Conservation (phyloP, 2,329 filamentous ascomycete genomes). For the Penicillium janthinellum region DNA sequence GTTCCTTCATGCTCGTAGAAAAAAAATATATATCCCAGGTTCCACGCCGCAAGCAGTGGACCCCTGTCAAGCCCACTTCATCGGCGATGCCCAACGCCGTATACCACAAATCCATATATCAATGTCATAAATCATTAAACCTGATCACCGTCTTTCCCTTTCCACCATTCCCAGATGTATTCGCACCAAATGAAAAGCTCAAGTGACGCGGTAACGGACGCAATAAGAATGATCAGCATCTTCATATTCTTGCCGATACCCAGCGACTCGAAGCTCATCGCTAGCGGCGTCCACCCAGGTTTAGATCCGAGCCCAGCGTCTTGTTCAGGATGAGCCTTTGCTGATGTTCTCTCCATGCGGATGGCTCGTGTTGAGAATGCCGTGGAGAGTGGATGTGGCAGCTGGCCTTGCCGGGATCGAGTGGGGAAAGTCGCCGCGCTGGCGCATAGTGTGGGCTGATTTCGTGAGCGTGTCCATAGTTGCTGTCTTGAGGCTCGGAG, state of each 20-base stretch:
- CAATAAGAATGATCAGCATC: conserved; percentile 5
- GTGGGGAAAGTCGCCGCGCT: background rate
- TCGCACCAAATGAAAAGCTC: conserved; percentile 13
- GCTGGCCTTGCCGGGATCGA: background rate
- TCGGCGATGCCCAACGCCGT: background rate
- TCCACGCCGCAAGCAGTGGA: background rate
- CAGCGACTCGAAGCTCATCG: conserved; percentile 13
- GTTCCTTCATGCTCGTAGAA: background rate
- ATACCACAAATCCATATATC: background rate
- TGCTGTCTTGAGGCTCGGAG: background rate
- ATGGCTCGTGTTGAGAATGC: conserved; percentile 7
- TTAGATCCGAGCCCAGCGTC: background rate
- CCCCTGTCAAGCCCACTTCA: background rate
- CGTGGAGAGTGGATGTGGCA: background rate
- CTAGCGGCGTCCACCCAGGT: background rate
- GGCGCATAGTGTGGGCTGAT: background rate
- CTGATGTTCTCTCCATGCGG: background rate
- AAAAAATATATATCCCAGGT: background rate
- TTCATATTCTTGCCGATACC: conserved; percentile 11
- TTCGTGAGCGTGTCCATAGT: background rate
- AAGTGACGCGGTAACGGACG: background rate
- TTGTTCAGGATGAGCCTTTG: background rate
- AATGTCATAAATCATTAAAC: background rate
- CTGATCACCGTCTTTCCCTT: conserved; percentile 5
- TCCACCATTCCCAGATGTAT: conserved; percentile 17